Conservation (phyloP, 176 grass and related monocot genomes). For the Triticum dicoccoides region DNA sequence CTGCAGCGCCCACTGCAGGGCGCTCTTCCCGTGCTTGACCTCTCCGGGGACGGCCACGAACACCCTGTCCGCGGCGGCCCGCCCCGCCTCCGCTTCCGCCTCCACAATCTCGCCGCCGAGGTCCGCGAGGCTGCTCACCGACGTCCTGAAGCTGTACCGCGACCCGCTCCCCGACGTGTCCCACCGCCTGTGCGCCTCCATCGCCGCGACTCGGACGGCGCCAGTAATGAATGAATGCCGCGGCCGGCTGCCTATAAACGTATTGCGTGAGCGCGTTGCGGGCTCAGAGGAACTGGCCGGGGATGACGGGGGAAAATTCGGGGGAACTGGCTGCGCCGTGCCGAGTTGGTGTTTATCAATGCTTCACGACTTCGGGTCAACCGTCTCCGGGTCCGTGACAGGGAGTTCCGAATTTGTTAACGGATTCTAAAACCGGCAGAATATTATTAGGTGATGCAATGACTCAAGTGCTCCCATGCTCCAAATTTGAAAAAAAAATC, state of each 20-base stretch:
- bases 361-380: not conserved
- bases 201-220: not conserved
- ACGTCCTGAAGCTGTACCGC: constrained; percentile 37
- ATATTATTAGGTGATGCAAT: too few relatives aligned
- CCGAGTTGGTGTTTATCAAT: not conserved
- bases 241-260: not conserved
- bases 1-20: constrained; percentile 57
- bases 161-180: constrained; percentile 31
- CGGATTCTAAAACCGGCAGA: too few relatives aligned
- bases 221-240: not conserved
- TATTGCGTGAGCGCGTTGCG: not conserved
- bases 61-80: constrained; percentile 33
- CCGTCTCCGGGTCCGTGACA: not conserved
- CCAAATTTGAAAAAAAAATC: too few relatives aligned
- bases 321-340: not conserved
- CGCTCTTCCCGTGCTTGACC: constrained; percentile 44
- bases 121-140: constrained; percentile 21
- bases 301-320: not conserved
- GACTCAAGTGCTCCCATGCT: too few relatives aligned
- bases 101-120: not conserved
- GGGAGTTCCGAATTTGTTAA: not conserved
- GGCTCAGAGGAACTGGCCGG: not conserved
- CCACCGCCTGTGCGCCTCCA: constrained; percentile 18
- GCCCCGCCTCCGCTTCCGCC: not conserved
- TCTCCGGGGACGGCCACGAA: constrained; percentile 58